Evolutionary conservation across 768 basidiomycete species (phyloP).

Genomic region (Cantharellus cinnabarinus): DNA sequence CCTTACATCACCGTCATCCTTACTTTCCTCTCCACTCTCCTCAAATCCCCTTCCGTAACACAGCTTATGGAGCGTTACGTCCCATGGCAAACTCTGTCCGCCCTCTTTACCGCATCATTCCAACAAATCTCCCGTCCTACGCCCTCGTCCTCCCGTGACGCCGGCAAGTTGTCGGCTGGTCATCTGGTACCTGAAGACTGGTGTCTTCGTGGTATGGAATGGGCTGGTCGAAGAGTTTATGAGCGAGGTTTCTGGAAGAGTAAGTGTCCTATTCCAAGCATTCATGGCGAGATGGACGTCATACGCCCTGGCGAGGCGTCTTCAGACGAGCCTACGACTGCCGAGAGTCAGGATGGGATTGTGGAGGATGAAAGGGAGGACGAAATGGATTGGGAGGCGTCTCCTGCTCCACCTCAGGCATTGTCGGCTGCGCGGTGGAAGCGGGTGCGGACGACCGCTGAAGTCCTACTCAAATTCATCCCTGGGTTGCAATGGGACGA

Average conservation of each 20-base stretch:
- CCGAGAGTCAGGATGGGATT: slow-evolving; percentile 43
- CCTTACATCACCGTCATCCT: slow-evolving; percentile 74
- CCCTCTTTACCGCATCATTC: slow-evolving; percentile 31
- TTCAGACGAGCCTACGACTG: slow-evolving; percentile 5
- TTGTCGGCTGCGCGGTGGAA: slow-evolving; percentile 39
- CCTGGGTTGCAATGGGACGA: slow-evolving; percentile 43
- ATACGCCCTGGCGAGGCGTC: slow-evolving; percentile 24
- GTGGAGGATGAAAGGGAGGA: slow-evolving; percentile 56
- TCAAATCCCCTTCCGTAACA: slow-evolving; percentile 42
- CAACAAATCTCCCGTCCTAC: background rate
- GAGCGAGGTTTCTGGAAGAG: slow-evolving; percentile 88
- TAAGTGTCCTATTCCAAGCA: slow-evolving; percentile 32
- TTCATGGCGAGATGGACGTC: slow-evolving; percentile 51
- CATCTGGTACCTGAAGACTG: slow-evolving; percentile 77
- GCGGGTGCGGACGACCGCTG: slow-evolving; percentile 46
- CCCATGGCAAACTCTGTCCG: slow-evolving; percentile 63
- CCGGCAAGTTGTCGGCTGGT: slow-evolving; percentile 19
- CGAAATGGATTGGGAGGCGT: slow-evolving; percentile 16
- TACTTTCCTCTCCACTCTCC: slow-evolving; percentile 68
- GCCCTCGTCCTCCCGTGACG: background rate
- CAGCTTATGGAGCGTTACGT: slow-evolving; percentile 50
- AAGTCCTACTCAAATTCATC: slow-evolving; percentile 45
- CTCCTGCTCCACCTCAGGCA: slow-evolving; percentile 9
- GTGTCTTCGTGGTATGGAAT: slow-evolving; percentile 90
- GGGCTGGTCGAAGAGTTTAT: slow-evolving; percentile 78